Evolutionary conservation across 202 grass and related monocot species (phyloP).

Genomic region (Bolboschoenoplectus hybrid): DNA sequence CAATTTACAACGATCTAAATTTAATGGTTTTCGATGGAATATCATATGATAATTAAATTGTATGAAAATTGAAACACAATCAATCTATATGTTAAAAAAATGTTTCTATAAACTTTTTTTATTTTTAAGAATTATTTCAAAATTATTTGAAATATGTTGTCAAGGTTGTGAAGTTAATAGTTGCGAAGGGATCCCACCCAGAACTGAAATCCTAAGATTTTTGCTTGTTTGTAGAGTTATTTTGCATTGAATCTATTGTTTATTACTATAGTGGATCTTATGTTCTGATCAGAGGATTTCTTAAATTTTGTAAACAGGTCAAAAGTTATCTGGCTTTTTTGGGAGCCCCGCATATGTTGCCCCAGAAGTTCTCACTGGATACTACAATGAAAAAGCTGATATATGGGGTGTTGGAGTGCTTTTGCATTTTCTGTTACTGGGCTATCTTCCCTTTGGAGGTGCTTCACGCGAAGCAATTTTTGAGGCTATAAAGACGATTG

Average conservation of each 20-base stretch:
- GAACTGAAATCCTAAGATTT: neutral
- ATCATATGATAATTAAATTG: no score
- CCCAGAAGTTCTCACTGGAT: conserved; percentile 84
- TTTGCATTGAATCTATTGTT: neutral
- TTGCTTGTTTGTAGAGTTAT: neutral
- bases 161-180: no score
- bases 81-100: no score
- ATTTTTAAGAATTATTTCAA: no score
- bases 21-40: no score
- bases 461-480: conserved; percentile 70
- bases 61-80: no score
- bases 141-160: no score
- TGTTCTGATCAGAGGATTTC: neutral
- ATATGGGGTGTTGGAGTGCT: conserved; percentile 91
- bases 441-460: conserved; percentile 88
- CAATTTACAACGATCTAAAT: no score
- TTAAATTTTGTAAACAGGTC: conserved; percentile 55
- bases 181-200: no score
- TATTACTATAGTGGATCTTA: neutral
- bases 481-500: conserved; percentile 70
- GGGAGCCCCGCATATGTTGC: conserved; percentile 97
- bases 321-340: conserved; percentile 78
- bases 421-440: conserved; percentile 78
- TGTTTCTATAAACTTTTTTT: no score
- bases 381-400: conserved; percentile 88